Percentiles rank a stretch among this genome's conserved stretches.
Evolutionary conservation across 2,329 filamentous ascomycete species (phyloP).

Genomic region (Lasiodiplodia sp.): DNA sequence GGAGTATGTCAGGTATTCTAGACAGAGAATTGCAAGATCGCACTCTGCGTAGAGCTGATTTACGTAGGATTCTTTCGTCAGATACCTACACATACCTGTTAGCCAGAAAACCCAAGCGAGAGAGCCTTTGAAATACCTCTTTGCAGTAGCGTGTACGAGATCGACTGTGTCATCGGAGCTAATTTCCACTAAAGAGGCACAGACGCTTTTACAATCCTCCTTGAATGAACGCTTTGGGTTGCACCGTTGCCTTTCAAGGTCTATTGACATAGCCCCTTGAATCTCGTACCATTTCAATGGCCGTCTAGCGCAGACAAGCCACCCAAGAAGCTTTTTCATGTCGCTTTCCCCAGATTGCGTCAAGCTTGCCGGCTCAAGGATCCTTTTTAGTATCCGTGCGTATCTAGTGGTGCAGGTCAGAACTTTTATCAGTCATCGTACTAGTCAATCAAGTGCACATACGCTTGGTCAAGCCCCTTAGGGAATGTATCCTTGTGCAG

Average conservation of each 20-base stretch:
- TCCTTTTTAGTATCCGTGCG: conserved; percentile 31
- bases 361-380: conserved; percentile 30
- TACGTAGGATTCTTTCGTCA: not conserved
- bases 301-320: conserved; percentile 51
- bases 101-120: not conserved
- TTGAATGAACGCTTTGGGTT: conserved; percentile 40
- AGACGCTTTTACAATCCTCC: conserved; percentile 41
- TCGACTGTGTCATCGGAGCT: not conserved
- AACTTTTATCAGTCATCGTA: not conserved
- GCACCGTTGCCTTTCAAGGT: conserved; percentile 38
- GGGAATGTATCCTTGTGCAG: conserved; percentile 28
- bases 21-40: not conserved
- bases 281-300: conserved; percentile 53
- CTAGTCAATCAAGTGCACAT: conserved; percentile 4
- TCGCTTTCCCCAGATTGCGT: conserved; percentile 34
- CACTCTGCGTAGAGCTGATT: not conserved
- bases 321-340: conserved; percentile 47
- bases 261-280: conserved; percentile 46
- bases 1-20: not conserved
- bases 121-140: not conserved
- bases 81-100: not conserved
- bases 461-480: conserved; percentile 30
- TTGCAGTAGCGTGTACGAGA: not conserved
- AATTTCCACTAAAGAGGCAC: conserved; percentile 49
- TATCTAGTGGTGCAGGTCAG: conserved; percentile 38